Base-by-base conservation (phyloP, 2,329 filamentous ascomycete species). In the Pestalotiopsis sp. region DNA sequence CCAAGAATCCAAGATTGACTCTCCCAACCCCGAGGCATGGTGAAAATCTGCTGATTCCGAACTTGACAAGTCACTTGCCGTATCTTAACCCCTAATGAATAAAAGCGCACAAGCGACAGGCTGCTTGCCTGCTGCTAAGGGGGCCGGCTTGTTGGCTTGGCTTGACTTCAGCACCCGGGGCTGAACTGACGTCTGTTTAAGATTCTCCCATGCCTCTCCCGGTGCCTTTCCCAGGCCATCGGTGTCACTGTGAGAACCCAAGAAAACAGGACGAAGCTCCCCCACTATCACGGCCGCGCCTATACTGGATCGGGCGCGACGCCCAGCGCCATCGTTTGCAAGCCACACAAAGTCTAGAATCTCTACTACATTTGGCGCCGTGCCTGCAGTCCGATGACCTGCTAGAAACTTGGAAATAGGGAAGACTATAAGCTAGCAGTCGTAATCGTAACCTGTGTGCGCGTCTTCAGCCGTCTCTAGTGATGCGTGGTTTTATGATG, bases 181-280 rank as follows among this genome's bases (percentile, higher is more conserved):
- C 62, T 44, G 62, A 55, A 26, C 62, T 65, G 62, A 65, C 40
- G 62, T 65, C 39, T 20, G 62, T 55, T 55, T 65, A 65, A 65
- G 26, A 48, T 55, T 65, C n/a, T 55, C 17, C 14, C 35, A 17
- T 38, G 14, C 44, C 44, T 52, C 26, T 61, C 30, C n/a, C 26
- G n/a, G 38, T 14, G 17, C n/a, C 20, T 61, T 35, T 39, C 30
- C 40, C 40, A 55, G 39, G 7, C n/a, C n/a, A 26, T 55, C 48
- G 26, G 62, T 30, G 39, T 44, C 60, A 13, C 20, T 11, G 14
- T 22, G n/a, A 48, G 22, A 35, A 35, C 44, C 44, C 44, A 52
- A 52, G 14, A n/a, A 20, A 20, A 52, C 44, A n/a, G 17, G 44
- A 52, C 17, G 17, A n/a, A 52, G n/a, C 7, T 17, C 7, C 44